Percentiles rank a stretch among this genome's conserved stretches.
Evolutionary conservation across 2,329 filamentous ascomycete genomes (phyloP).

Genomic region (Colletotrichum acutatum): DNA sequence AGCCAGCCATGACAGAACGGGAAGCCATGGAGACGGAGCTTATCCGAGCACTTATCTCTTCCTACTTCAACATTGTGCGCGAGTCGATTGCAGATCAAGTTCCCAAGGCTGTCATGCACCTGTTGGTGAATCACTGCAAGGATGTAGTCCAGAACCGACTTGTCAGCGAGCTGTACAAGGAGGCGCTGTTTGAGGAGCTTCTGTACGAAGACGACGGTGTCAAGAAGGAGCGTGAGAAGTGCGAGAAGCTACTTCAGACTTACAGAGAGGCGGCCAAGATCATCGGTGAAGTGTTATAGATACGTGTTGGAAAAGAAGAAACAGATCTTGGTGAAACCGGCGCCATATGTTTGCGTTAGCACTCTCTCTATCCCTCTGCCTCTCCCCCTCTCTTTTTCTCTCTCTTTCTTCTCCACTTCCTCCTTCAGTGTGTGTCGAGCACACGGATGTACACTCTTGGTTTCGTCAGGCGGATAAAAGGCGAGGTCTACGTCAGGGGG

Average conservation of each 20-base stretch:
- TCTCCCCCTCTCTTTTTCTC: neutral
- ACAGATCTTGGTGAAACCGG: slow-evolving; percentile 10
- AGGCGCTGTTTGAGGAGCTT: slow-evolving; percentile 88
- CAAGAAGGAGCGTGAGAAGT: slow-evolving; percentile 98
- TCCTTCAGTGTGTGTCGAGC: neutral
- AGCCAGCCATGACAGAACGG: slow-evolving; percentile 91
- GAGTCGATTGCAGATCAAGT: slow-evolving; percentile 99
- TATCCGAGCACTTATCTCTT: slow-evolving; percentile 94
- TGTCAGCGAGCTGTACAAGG: slow-evolving; percentile 95
- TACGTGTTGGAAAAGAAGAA: slow-evolving; percentile 26
- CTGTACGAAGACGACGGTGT: slow-evolving; percentile 97
- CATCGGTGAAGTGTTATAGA: slow-evolving; percentile 91
- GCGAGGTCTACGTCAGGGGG: slow-evolving; percentile 4
- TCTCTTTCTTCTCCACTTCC: neutral
- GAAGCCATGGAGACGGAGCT: slow-evolving; percentile 98
- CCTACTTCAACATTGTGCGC: slow-evolving; percentile 98
- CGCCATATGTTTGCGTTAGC: slow-evolving; percentile 14
- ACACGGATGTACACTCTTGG: slow-evolving; percentile 10
- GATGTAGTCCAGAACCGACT: slow-evolving; percentile 97
- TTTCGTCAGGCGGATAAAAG: neutral
- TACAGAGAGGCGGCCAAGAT: slow-evolving; percentile 99
- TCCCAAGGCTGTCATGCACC: slow-evolving; percentile 98
- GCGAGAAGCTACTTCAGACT: slow-evolving; percentile 92
- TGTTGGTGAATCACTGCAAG: slow-evolving; percentile 98
- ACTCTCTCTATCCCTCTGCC: neutral